Percentiles rank a stretch among this genome's conserved stretches.
Evolutionary conservation across 345 rosid genomes (phyloP).

Genomic region (Isatis tinctoria): DNA sequence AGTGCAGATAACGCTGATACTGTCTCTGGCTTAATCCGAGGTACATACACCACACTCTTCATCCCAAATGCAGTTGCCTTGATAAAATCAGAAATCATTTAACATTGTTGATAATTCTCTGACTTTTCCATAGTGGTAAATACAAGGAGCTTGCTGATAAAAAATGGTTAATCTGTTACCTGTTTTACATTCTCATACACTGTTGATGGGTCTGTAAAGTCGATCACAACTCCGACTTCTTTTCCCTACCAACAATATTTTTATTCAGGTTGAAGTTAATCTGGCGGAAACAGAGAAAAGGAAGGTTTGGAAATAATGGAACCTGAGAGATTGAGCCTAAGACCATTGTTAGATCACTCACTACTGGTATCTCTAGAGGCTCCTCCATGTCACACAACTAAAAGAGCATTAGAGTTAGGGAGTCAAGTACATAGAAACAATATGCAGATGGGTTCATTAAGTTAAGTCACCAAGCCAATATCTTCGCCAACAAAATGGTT

Average conservation of each 20-base stretch:
- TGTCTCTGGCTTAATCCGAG: slow-evolving; percentile 60
- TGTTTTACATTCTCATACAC: slow-evolving; percentile 95
- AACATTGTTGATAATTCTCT: background rate
- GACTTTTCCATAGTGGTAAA: background rate
- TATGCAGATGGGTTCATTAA: background rate
- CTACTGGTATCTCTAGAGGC: slow-evolving; percentile 78
- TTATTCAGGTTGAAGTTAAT: background rate
- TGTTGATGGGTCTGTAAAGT: slow-evolving; percentile 76
- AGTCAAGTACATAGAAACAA: background rate
- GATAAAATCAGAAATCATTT: background rate
- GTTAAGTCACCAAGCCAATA: slow-evolving; percentile 57
- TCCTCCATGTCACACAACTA: slow-evolving; percentile 85
- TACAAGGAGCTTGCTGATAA: background rate
- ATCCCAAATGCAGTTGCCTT: slow-evolving; percentile 90
- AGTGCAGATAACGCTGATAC: slow-evolving; percentile 70
- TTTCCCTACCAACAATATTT: slow-evolving; percentile 52
- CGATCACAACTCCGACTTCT: slow-evolving; percentile 77
- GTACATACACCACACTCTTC: slow-evolving; percentile 76
- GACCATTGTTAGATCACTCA: slow-evolving; percentile 85
- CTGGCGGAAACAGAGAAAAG: background rate
- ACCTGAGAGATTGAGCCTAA: slow-evolving; percentile 98
- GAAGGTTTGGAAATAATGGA: background rate
- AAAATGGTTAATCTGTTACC: slow-evolving; percentile 33
- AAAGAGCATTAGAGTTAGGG: slow-evolving; percentile 12
- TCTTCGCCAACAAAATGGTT: slow-evolving; percentile 76